Evolutionary conservation across 176 grass and related monocot genomes (phyloP), one percentile per base, ranked within the genome.

Genomic region (Luzula sylvatica): DNA sequence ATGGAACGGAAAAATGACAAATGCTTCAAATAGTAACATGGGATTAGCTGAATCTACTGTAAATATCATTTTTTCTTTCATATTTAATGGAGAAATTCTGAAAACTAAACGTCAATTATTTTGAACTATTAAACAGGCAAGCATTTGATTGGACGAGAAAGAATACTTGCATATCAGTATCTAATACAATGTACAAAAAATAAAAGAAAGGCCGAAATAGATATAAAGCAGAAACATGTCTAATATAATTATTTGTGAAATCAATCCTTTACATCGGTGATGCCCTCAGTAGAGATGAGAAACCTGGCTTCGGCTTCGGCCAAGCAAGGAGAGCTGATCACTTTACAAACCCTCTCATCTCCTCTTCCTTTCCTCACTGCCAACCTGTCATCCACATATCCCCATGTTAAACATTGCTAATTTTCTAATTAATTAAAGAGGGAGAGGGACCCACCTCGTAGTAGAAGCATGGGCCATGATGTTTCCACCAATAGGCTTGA

Each of bases 391-490:
- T 11, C 70, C 3, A 21, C 17, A 61, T 19, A 30, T 15, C 11
- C 9, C 3, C 20, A 70, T 43, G 48, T 69, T n/a, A 8, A 58
- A 14, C 24, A 35, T 9, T 35, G 5, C 7, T 35, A 35, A 35
- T 35, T 2, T 7, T 35, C 7, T 35, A 35, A 35, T 35, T 35
- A 35, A 35, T 35, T 35, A 35, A 35, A 35, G 5, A 35, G 30
- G 30, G 30, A 35, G 5, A 35, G 30, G 30, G 30, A 35, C 9
- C 9, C 15, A 88, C 89, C 89, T 81, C 32, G 83, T 87, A 42
- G 78, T 82, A 46, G 92, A 90, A 74, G 92, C 92, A 73, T 98
- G 92, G 2, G 92, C 92, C 85, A 90, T 98, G 46, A 98, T 98
- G 46, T 98, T 98, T 48, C 92, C 81, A 16, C 78, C 85, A 5